These are phyloP conservation scores for Monosporascus sp. DNA, from an alignment of 2,329 filamentous ascomycete species.

Conservation along the genomic window DNA sequence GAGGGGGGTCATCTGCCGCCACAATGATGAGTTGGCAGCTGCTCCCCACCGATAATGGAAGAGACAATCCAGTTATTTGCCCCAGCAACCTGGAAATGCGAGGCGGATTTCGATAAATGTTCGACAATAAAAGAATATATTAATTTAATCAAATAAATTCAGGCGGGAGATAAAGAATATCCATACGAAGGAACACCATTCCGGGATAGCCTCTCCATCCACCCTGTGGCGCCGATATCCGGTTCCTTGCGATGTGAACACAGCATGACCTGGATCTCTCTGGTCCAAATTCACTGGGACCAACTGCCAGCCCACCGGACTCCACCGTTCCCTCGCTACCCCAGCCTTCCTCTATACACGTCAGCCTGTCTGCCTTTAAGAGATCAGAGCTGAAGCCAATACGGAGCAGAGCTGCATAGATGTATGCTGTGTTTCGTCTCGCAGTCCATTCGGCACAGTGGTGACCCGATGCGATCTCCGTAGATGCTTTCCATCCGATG, in stretches of 20 bases:
- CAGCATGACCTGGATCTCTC: neutral
- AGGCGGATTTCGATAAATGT: neutral
- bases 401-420: neutral
- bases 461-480: neutral
- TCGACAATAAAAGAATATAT: neutral
- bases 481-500: neutral
- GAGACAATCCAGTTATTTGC: neutral
- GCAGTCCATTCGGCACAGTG: neutral
- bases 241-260: neutral
- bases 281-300: neutral
- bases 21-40: slow-evolving; percentile 20
- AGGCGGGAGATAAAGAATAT: neutral
- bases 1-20: slow-evolving; percentile 16
- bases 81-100: neutral
- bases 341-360: no score
- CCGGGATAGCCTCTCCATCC: neutral
- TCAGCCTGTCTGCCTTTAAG: neutral
- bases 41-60: slow-evolving; percentile 8
- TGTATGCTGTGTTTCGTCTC: neutral
- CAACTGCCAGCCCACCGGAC: neutral
- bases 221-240: neutral
- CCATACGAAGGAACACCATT: neutral
- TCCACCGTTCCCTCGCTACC: no score
- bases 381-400: neutral
- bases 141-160: neutral